These are phyloP conservation scores for Micractinium conductrix DNA, from an alignment of 139 green algal species.

Conservation along the genomic window DNA sequence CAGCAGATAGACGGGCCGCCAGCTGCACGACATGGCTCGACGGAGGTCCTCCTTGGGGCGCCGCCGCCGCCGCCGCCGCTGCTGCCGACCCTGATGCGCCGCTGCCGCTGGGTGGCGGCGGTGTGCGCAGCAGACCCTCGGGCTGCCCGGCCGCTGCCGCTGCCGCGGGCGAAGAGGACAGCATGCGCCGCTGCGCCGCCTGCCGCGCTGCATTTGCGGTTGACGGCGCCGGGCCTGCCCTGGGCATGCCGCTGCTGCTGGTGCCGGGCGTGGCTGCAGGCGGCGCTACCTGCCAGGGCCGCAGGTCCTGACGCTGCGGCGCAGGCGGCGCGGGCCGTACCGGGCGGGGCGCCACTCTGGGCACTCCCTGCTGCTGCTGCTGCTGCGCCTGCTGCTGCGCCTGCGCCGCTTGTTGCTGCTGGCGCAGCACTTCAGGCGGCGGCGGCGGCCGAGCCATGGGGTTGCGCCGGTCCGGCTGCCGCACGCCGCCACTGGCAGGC, in stretches of 20 bases:
- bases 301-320: neutral
- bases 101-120: neutral
- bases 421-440: neutral
- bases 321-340: neutral
- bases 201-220: neutral
- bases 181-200: neutral
- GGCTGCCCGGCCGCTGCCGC: neutral
- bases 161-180: neutral
- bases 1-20: neutral
- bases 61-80: too few species aligned
- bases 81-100: neutral
- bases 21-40: neutral
- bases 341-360: neutral
- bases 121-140: neutral
- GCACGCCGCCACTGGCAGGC: neutral
- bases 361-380: neutral
- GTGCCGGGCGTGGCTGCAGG: neutral
- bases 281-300: neutral
- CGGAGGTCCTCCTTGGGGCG: too few species aligned
- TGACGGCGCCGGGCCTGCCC: neutral
- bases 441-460: slow-evolving; percentile 18
- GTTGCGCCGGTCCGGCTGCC: slow-evolving; percentile 13
- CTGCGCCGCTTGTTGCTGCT: neutral
- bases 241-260: neutral
- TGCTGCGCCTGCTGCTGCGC: neutral